phyloP scores from a whole-genome alignment of 2,329 filamentous ascomycete genomes.

The Fusarium austroafricanum region DNA sequence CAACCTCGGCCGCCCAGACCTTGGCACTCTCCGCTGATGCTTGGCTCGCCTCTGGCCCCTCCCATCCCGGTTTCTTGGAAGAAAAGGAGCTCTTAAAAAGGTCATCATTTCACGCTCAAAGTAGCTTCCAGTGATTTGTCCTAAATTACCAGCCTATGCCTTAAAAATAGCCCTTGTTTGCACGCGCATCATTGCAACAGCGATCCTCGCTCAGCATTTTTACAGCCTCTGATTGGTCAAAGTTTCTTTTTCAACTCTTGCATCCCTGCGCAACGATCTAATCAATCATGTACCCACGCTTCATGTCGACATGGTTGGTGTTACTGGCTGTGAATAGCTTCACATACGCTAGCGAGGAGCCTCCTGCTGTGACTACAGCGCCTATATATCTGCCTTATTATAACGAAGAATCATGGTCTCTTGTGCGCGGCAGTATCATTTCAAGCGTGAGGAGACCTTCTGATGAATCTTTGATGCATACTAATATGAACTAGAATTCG shows the following conservation, averaged over 20 bases:
- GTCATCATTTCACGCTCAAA: conserved; percentile 15
- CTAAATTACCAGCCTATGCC: not conserved
- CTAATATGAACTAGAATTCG: conserved; percentile 39
- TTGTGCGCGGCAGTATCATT: conserved; percentile 60
- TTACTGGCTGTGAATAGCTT: conserved; percentile 44
- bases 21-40: conserved; percentile 39
- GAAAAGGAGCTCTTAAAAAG: conserved; percentile 27
- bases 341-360: conserved; percentile 33
- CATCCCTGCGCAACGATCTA: conserved; percentile 19
- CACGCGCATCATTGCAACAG: not conserved
- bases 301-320: conserved; percentile 38
- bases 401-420: conserved; percentile 55
- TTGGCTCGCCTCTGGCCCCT: conserved; percentile 30
- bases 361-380: conserved; percentile 53
- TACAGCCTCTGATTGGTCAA: conserved; percentile 11
- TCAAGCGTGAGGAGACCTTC: conserved; percentile 52
- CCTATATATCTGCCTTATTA: conserved; percentile 61
- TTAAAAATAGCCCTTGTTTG: conserved; percentile 9
- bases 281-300: conserved; percentile 27
- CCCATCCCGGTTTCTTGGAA: conserved; percentile 15
- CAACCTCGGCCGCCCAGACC: conserved; percentile 38
- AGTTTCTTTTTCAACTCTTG: not conserved
- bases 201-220: conserved; percentile 4
- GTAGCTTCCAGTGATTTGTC: not conserved
- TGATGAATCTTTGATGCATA: not conserved